phyloP scores from a whole-genome alignment of 371 early-diverging fungal genomes.

The Rhizopus delemar region DNA sequence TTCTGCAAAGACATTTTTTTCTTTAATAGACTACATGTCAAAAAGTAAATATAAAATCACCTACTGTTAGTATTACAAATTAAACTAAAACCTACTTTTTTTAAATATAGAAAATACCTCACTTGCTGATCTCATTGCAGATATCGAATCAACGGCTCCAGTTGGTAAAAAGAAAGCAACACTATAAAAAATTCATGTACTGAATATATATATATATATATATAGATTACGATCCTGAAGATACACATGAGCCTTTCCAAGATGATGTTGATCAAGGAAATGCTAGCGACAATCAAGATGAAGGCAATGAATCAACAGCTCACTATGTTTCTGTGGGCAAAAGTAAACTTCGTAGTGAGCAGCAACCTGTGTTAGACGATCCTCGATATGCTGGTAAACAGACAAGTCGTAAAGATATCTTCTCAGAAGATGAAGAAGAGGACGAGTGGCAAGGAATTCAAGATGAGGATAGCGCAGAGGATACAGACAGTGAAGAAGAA shows the following conservation, averaged over 20 bases:
- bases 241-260: constrained; percentile 52
- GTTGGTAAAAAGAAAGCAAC: constrained; percentile 49
- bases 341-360: constrained; percentile 64
- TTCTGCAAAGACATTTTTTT: too few species aligned
- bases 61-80: background rate
- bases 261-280: constrained; percentile 51
- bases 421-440: constrained; percentile 50
- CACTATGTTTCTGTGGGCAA: constrained; percentile 76
- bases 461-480: constrained; percentile 25
- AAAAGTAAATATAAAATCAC: background rate
- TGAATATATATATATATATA: background rate
- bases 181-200: background rate
- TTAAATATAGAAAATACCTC: constrained; percentile 30
- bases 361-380: constrained; percentile 68
- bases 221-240: constrained; percentile 66
- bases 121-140: constrained; percentile 68
- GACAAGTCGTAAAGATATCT: constrained; percentile 65
- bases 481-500: constrained; percentile 32
- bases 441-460: constrained; percentile 10
- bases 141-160: constrained; percentile 68
- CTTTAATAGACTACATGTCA: background rate
- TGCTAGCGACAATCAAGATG: constrained; percentile 49
- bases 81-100: background rate
- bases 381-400: constrained; percentile 78
- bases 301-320: constrained; percentile 56